These are phyloP conservation scores for Petunia axillaris DNA, from an alignment of 257 asterid species.

Conservation along the genomic window DNA sequence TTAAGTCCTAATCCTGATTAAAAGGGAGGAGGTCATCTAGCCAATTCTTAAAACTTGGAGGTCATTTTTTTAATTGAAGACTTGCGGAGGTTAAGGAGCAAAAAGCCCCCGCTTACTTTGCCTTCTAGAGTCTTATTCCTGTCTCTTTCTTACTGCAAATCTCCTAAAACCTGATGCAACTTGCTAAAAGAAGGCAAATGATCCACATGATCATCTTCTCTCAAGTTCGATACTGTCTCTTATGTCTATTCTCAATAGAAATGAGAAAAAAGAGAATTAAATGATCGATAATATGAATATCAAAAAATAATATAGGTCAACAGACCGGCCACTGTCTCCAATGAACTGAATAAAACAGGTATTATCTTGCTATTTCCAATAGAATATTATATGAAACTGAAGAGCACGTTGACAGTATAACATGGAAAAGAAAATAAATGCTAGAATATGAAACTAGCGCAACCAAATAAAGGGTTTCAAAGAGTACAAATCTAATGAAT, in stretches of 20 bases:
- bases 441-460: not conserved
- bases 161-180: constrained; percentile 33
- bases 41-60: no score
- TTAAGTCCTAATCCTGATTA: no score
- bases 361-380: not conserved
- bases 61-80: not conserved
- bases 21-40: no score
- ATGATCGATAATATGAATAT: not conserved
- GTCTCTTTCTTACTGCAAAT: constrained; percentile 41
- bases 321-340: not conserved
- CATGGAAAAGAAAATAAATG: not conserved
- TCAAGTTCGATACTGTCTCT: constrained; percentile 35
- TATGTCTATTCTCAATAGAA: constrained; percentile 33
- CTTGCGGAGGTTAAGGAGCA: not conserved
- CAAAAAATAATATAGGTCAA: not conserved
- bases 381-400: not conserved
- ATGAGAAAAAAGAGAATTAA: not conserved
- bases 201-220: constrained; percentile 38
- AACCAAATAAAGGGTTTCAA: no score
- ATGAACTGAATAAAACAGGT: not conserved
- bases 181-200: constrained; percentile 35
- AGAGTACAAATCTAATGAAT: not conserved
- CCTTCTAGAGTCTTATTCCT: constrained; percentile 39
- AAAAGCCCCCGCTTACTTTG: constrained; percentile 33
- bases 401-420: not conserved